Percentiles rank a stretch among this genome's conserved stretches.
These are phyloP conservation scores for Tylopilus balloui DNA, from an alignment of 768 basidiomycete species.

Conservation along the genomic window DNA sequence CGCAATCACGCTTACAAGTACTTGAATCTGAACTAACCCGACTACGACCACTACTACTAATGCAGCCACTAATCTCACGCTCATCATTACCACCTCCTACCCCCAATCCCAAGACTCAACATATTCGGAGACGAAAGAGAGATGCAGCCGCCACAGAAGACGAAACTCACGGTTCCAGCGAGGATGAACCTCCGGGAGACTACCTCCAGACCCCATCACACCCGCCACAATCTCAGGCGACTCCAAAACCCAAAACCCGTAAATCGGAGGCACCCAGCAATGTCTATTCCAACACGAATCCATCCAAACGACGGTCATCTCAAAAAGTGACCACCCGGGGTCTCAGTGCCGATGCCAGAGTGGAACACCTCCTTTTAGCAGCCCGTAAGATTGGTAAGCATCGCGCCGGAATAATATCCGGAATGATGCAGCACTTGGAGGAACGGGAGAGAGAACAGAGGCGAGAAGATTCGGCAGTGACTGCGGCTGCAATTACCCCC, in stretches of 20 bases:
- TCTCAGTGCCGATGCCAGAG: constrained; percentile 57
- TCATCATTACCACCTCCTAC: constrained; percentile 19
- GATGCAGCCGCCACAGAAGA: constrained; percentile 24
- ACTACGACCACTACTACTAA: constrained; percentile 63
- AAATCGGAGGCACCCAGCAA: constrained; percentile 16
- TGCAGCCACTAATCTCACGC: constrained; percentile 46
- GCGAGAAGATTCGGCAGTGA: constrained; percentile 23
- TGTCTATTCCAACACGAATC: constrained; percentile 5
- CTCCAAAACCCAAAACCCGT: constrained; percentile 22
- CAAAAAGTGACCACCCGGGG: constrained; percentile 29
- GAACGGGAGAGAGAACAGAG: constrained; percentile 30
- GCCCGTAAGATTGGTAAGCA: constrained; percentile 65
- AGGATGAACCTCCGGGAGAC: constrained; percentile 25
- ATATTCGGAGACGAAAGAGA: constrained; percentile 27
- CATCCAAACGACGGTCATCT: constrained; percentile 24
- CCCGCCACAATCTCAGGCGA: constrained; percentile 12
- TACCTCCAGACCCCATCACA: constrained; percentile 17
- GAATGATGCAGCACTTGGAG: constrained; percentile 38
- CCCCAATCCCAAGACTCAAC: constrained; percentile 19
- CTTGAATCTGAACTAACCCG: constrained; percentile 63
- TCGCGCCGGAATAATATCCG: constrained; percentile 53
- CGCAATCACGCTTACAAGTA: constrained; percentile 46
- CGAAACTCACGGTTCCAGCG: constrained; percentile 22
- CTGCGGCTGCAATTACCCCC: constrained; percentile 20
- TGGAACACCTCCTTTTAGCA: constrained; percentile 67